phyloP scores from a whole-genome alignment of 2,329 filamentous ascomycete species.

The Ophiocordyceps camponoti-rufipedis region DNA sequence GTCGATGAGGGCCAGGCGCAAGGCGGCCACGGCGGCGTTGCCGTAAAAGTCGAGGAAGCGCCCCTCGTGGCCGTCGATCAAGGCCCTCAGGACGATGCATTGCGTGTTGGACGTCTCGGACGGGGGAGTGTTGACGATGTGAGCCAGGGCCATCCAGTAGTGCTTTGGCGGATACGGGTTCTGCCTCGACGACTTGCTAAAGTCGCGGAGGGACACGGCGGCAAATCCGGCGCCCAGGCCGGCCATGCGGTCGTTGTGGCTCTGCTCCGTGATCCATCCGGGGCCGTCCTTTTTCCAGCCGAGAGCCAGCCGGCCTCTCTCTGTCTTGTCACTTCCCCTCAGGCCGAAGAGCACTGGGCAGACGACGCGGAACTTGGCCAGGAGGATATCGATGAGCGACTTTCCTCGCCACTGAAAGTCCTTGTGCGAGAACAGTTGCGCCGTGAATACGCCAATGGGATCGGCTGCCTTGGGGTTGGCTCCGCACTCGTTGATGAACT shows the following conservation, averaged over 20 bases:
- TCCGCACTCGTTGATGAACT: conserved; percentile 49
- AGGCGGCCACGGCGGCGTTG: conserved; percentile 49
- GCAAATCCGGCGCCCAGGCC: conserved; percentile 75
- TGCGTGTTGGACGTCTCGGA: conserved; percentile 55
- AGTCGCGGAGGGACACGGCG: conserved; percentile 66
- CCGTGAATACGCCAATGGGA: conserved; percentile 59
- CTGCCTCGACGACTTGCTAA: conserved; percentile 45
- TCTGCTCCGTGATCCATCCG: conserved; percentile 46
- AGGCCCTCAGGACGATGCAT: conserved; percentile 47
- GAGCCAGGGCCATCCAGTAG: conserved; percentile 68
- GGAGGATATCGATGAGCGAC: conserved; percentile 63
- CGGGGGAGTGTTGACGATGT: conserved; percentile 57
- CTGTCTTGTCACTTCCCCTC: conserved; percentile 55
- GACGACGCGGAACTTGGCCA: conserved; percentile 63
- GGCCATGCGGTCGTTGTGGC: conserved; percentile 68
- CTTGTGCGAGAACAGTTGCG: conserved; percentile 53
- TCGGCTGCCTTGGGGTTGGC: conserved; percentile 50
- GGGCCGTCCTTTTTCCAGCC: conserved; percentile 53
- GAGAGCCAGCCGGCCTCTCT: conserved; percentile 44
- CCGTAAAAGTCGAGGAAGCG: conserved; percentile 73
- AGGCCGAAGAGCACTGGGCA: conserved; percentile 81
- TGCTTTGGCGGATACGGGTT: conserved; percentile 63
- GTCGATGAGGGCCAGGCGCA: conserved; percentile 55
- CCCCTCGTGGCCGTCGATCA: conserved; percentile 55
- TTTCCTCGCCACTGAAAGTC: conserved; percentile 48